These are phyloP conservation scores for Nemania diffusa DNA, from an alignment of 2,329 filamentous ascomycete species.

Conservation along the genomic window DNA sequence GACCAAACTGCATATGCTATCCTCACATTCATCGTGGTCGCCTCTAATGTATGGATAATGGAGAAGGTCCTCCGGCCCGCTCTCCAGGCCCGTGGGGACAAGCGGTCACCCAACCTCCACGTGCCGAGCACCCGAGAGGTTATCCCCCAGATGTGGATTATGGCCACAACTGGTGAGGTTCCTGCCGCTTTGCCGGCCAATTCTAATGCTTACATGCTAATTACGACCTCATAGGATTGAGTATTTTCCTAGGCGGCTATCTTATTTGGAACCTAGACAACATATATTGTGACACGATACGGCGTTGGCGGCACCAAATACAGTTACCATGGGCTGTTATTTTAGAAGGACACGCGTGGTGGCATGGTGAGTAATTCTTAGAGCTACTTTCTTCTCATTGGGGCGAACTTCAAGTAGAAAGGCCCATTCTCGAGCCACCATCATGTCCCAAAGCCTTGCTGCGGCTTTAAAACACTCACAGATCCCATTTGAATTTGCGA, in stretches of 20 bases:
- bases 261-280: constrained; percentile 84
- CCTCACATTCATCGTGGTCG: constrained; percentile 75
- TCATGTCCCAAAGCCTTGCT: background rate
- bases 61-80: constrained; percentile 59
- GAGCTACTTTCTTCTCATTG: background rate
- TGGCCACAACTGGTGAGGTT: constrained; percentile 67
- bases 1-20: constrained; percentile 71
- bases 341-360: constrained; percentile 61
- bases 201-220: constrained; percentile 9
- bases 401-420: background rate
- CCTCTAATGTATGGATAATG: constrained; percentile 82
- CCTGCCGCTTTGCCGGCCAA: background rate
- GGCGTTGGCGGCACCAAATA: constrained; percentile 72
- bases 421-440: background rate
- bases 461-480: background rate
- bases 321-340: constrained; percentile 83
- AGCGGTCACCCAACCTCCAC: constrained; percentile 55
- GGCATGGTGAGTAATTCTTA: constrained; percentile 61
- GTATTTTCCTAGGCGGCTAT: constrained; percentile 79
- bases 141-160: constrained; percentile 76
- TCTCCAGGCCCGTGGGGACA: constrained; percentile 57
- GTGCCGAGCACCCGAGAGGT: constrained; percentile 47
- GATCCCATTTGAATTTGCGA: background rate
- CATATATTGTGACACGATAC: constrained; percentile 73
- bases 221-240: constrained; percentile 61